Percentiles rank a stretch among this genome's conserved stretches.
Conservation (phyloP, 768 basidiomycete species). For the Boletus reticuloceps region DNA sequence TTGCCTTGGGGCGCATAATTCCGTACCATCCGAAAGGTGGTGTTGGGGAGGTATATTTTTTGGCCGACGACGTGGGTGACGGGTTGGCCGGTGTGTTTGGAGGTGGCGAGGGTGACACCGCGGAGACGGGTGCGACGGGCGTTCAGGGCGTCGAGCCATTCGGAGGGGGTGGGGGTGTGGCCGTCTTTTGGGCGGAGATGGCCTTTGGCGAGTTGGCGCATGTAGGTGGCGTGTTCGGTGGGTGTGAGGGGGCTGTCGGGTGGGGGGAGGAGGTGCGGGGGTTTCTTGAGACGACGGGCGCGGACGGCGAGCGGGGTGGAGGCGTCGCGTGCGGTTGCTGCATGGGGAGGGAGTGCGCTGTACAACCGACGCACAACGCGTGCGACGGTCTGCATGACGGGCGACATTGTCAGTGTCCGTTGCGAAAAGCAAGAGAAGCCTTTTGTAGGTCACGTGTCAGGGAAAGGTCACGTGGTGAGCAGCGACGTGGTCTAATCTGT, state of each 20-base stretch:
- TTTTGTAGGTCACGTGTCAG: not conserved
- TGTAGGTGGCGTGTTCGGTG: slow-evolving; percentile 59
- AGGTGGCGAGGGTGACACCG: slow-evolving; percentile 52
- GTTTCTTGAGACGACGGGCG: slow-evolving; percentile 57
- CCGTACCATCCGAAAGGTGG: slow-evolving; percentile 76
- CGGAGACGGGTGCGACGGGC: slow-evolving; percentile 62
- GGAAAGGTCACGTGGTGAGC: not conserved
- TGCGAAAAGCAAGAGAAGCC: not conserved
- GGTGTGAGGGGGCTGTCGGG: slow-evolving; percentile 59
- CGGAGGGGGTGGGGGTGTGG: slow-evolving; percentile 42
- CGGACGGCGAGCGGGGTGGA: slow-evolving; percentile 76
- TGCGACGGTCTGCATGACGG: slow-evolving; percentile 28
- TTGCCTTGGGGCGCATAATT: slow-evolving; percentile 75
- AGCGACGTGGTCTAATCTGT: no score
- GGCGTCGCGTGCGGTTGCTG: slow-evolving; percentile 53
- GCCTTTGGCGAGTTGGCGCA: slow-evolving; percentile 54
- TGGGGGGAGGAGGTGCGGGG: slow-evolving; percentile 35
- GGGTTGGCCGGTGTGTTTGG: slow-evolving; percentile 27
- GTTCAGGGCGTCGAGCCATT: slow-evolving; percentile 61
- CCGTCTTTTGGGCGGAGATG: slow-evolving; percentile 39
- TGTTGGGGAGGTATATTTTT: slow-evolving; percentile 87
- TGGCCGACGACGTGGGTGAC: slow-evolving; percentile 64
- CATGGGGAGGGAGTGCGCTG: slow-evolving; percentile 48
- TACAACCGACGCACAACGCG: slow-evolving; percentile 40
- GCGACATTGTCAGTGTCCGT: no score